Conservation (phyloP, 208 protist species). For the Polymyxa betae region DNA sequence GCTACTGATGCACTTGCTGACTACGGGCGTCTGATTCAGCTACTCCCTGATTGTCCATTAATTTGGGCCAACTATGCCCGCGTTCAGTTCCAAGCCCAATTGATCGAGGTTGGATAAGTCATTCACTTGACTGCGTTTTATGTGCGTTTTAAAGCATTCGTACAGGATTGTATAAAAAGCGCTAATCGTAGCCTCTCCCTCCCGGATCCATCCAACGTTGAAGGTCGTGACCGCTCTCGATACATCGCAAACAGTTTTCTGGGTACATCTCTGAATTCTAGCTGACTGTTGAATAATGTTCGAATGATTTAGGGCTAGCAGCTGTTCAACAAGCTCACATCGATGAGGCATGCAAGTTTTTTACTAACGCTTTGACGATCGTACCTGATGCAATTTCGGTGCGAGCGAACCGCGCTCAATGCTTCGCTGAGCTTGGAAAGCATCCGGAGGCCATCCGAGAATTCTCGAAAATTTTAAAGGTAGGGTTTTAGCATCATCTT, state of each 20-base stretch:
- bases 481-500: background rate
- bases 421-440: background rate
- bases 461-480: background rate
- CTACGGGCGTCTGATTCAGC: background rate
- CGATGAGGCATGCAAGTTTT: background rate
- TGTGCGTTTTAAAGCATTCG: background rate
- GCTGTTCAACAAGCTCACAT: background rate
- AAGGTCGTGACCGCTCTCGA: background rate
- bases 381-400: background rate
- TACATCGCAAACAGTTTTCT: constrained; percentile 2
- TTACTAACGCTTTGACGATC: background rate
- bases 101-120: background rate
- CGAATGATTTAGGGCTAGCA: background rate
- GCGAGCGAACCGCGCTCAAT: constrained; percentile 11
- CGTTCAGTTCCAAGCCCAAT: background rate
- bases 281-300: background rate
- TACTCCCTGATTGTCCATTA: background rate
- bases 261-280: background rate
- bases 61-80: background rate
- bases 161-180: background rate
- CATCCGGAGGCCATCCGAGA: background rate
- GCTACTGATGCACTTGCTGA: background rate
- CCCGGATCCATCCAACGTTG: background rate
- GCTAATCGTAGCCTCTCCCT: background rate
- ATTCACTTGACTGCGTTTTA: background rate